Evolutionary conservation across 2,329 filamentous ascomycete species (phyloP), one percentile per base, ranked within the genome.

Genomic region (Colletotrichum cordylinicola): DNA sequence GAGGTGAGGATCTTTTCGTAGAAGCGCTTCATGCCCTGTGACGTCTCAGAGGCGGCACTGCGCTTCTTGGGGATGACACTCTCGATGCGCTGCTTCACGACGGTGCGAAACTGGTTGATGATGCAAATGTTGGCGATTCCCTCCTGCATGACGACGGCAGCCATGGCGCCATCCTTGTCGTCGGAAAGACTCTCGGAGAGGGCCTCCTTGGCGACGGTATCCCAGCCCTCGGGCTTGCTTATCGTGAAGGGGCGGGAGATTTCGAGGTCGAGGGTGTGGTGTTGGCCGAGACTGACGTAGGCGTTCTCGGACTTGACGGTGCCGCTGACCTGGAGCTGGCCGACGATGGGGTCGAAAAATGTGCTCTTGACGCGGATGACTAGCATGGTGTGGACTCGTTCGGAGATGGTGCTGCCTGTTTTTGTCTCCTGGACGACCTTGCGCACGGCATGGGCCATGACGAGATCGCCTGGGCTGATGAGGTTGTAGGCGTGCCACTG

Each of bases 71-170:
- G 91, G 68, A 95, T 89, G 31, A 89, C 85, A 78, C 90, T 89
- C 84, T 96, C 93, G 37, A 97, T 87, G 33, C 89, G 86, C 81
- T 94, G 92, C 79, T 94, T 93, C 72, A 96, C 85, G 33, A 96
- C 90, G 5, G 94, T 96, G 79, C 95, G 94, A 83, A 94, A 93
- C 81, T 95, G 93, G 4, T 94, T 96, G 71, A 97, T 94, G 27
- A 96, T 89, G 83, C 94, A 96, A 78, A 97, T 94, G 83, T 96
- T 95, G 73, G 95, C 94, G 18, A 94, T 84, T 18, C 94, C 94
- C 81, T 98, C 96, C 80, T 98, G 95, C 94, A 99, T 96, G 29
- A 98, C 94, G 1, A 98, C 93, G 0, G 97, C 96, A 71, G 96
- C 95, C 21, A 98, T 90, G 77, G 96, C 94, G 1, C 95, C 96